A percentile compares a stretch with the other conserved stretches of the same genome.
Evolutionary conservation across 768 basidiomycete species (phyloP).

Genomic region (Tylopilus cervinicoccineus): DNA sequence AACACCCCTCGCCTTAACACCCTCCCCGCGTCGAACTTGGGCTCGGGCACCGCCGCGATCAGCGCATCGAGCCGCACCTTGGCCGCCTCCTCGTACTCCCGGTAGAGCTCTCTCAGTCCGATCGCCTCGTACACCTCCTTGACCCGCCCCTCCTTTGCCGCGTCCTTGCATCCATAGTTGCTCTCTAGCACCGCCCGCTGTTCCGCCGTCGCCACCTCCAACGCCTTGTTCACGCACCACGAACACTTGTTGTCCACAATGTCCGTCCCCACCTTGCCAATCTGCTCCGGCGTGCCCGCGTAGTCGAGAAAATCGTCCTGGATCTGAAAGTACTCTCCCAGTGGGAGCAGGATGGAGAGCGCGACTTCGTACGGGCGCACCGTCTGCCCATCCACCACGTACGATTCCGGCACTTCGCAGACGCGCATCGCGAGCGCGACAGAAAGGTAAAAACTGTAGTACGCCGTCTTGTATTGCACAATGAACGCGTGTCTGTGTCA

Average conservation of each 20-base stretch:
- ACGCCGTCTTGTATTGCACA: slow-evolving; percentile 96
- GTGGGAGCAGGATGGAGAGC: slow-evolving; percentile 76
- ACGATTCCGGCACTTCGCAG: slow-evolving; percentile 54
- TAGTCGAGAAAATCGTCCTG: slow-evolving; percentile 98
- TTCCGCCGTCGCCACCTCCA: slow-evolving; percentile 50
- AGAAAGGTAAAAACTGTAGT: slow-evolving; percentile 98
- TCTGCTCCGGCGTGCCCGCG: slow-evolving; percentile 81
- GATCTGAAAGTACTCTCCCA: slow-evolving; percentile 98
- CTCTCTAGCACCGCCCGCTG: slow-evolving; percentile 60
- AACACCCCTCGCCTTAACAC: slow-evolving; percentile 69
- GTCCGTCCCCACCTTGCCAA: slow-evolving; percentile 97
- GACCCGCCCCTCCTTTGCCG: slow-evolving; percentile 48
- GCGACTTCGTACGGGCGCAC: slow-evolving; percentile 69
- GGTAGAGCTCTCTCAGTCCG: slow-evolving; percentile 62
- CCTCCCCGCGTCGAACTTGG: slow-evolving; percentile 32
- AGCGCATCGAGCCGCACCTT: slow-evolving; percentile 62
- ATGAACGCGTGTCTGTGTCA: slow-evolving; percentile 83
- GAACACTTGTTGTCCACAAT: slow-evolving; percentile 99
- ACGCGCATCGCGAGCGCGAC: slow-evolving; percentile 92
- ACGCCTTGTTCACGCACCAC: slow-evolving; percentile 91
- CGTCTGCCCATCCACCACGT: slow-evolving; percentile 37
- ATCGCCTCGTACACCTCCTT: slow-evolving; percentile 72
- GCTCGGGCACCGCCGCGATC: slow-evolving; percentile 74
- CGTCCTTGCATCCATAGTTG: slow-evolving; percentile 60
- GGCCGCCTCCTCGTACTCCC: slow-evolving; percentile 71